A percentile compares a stretch with the other conserved stretches of the same genome.
These are phyloP conservation scores for Beauveria caledonica DNA, from an alignment of 2,329 filamentous ascomycete species.

Conservation along the genomic window DNA sequence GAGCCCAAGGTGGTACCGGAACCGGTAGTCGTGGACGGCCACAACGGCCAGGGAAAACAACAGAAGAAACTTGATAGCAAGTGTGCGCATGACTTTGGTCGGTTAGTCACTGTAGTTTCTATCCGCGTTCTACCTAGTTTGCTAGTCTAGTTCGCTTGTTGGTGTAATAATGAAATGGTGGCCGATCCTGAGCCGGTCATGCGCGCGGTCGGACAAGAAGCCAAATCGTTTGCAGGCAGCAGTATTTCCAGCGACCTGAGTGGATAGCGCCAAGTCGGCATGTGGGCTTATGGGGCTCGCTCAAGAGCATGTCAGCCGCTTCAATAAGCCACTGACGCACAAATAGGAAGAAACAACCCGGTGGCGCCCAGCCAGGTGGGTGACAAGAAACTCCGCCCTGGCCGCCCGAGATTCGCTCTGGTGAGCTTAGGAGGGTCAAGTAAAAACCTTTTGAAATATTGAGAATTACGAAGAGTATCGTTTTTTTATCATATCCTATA, in stretches of 20 bases:
- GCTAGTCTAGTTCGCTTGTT: no score
- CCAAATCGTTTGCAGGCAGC: constrained; percentile 1
- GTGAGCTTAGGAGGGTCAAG: no score
- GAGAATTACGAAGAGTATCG: no score
- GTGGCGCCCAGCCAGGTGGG: neutral
- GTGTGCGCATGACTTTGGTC: neutral
- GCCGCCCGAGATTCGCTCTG: no score
- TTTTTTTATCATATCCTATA: no score
- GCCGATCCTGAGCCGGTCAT: no score
- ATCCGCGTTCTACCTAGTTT: no score
- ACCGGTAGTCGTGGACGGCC: neutral
- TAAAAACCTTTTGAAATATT: no score
- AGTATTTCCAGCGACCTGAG: constrained; percentile 5
- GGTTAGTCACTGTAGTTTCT: no score
- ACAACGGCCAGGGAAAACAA: neutral
- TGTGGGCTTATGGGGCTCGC: neutral
- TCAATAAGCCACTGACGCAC: constrained; percentile 1
- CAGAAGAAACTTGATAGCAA: neutral
- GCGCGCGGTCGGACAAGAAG: neutral
- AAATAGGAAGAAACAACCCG: neutral
- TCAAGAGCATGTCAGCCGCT: neutral
- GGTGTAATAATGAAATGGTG: no score
- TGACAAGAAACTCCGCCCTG: neutral
- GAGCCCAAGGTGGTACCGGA: neutral
- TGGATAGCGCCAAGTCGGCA: neutral